Evolutionary conservation across 148 eudicot genomes (phyloP).

Genomic region (Heliosperma pusillum): DNA sequence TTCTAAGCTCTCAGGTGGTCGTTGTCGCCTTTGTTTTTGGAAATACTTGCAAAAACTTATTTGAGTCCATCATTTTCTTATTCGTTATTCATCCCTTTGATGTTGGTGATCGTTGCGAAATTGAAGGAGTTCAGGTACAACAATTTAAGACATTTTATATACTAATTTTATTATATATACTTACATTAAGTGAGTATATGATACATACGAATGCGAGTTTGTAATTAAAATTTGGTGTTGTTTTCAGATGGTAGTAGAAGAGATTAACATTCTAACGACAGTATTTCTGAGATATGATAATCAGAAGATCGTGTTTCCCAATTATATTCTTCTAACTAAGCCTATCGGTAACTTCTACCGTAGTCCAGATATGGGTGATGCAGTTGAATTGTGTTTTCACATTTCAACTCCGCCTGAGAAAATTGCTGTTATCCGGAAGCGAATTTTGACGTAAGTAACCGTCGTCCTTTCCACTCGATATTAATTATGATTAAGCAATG

Average conservation of each 20-base stretch:
- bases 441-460: conserved; percentile 44
- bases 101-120: conserved; percentile 83
- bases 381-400: conserved; percentile 58
- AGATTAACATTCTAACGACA: conserved; percentile 76
- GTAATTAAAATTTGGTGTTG: background rate
- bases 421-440: conserved; percentile 56
- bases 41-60: conserved; percentile 72
- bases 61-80: conserved; percentile 73
- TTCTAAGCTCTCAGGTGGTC: conserved; percentile 66
- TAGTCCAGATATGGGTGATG: conserved; percentile 86
- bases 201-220: no score
- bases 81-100: conserved; percentile 81
- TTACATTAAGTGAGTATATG: background rate
- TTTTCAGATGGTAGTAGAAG: conserved; percentile 77
- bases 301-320: conserved; percentile 60
- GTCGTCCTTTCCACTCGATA: no score
- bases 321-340: conserved; percentile 48
- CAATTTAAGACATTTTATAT: no score
- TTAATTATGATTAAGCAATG: no score
- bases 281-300: conserved; percentile 68
- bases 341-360: conserved; percentile 67
- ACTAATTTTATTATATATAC: no score
- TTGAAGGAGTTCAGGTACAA: conserved; percentile 71
- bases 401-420: conserved; percentile 75
- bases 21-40: conserved; percentile 77